These are phyloP conservation scores for Pseudonitzschia multiseries DNA, from an alignment of 108 stramenopile species.

Conservation along the genomic window DNA sequence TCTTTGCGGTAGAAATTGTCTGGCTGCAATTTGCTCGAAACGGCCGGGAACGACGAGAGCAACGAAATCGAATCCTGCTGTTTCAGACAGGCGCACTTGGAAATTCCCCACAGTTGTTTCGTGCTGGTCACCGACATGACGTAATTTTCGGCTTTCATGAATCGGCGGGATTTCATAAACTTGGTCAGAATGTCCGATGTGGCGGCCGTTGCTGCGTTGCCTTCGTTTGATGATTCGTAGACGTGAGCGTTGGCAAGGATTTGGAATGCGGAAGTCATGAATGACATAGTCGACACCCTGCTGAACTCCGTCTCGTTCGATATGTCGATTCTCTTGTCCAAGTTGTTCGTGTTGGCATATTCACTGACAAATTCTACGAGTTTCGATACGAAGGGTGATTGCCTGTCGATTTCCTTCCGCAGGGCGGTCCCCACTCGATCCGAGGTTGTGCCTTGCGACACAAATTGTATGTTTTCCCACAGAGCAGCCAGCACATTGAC, in stretches of 20 bases:
- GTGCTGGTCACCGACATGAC: conserved; percentile 1
- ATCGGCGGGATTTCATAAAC: conserved; percentile 6
- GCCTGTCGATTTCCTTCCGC: conserved; percentile 4
- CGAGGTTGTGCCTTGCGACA: conserved; percentile 15
- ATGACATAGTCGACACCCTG: conserved; percentile 21
- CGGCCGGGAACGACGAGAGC: conserved; percentile 26
- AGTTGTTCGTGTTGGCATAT: conserved; percentile 13
- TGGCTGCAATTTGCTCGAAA: conserved; percentile 2
- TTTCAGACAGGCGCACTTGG: not conserved
- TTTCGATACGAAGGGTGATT: conserved; percentile 17
- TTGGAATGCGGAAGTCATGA: conserved; percentile 26
- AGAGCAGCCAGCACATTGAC: conserved; percentile 19
- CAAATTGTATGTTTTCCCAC: conserved; percentile 8
- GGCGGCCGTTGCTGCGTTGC: not conserved
- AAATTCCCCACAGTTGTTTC: conserved; percentile 1
- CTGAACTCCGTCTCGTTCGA: conserved; percentile 24
- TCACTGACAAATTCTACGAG: conserved; percentile 15
- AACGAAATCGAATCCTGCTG: conserved; percentile 1
- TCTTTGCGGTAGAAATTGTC: conserved; percentile 20
- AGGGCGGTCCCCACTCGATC: not conserved
- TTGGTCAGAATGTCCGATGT: conserved; percentile 5
- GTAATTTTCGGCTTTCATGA: conserved; percentile 18
- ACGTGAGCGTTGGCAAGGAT: conserved; percentile 25
- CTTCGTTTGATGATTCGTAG: conserved; percentile 2
- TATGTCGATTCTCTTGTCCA: conserved; percentile 19